Percentiles rank a stretch among this genome's conserved stretches.
phyloP scores from a whole-genome alignment of 2,329 filamentous ascomycete genomes.

The Leptographium wingfieldii region DNA sequence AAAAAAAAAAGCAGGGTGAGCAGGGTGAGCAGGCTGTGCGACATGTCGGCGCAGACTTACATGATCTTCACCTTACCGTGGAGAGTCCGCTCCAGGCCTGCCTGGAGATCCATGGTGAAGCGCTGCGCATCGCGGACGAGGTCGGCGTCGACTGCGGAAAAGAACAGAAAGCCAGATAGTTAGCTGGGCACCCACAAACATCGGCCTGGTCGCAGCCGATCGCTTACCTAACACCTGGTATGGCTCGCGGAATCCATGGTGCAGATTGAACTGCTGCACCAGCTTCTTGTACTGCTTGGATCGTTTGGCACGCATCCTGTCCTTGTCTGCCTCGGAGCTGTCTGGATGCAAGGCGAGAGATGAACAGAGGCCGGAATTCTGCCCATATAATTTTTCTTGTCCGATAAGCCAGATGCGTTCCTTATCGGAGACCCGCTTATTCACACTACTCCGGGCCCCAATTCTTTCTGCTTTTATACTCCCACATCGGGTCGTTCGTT shows the following conservation, averaged over 20 bases:
- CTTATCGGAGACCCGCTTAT: background rate
- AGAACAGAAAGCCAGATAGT: background rate
- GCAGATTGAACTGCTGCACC: conserved; percentile 80
- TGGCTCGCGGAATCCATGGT: conserved; percentile 83
- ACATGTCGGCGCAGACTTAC: conserved; percentile 28
- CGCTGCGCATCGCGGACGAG: conserved; percentile 70
- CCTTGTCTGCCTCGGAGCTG: background rate
- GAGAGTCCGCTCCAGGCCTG: conserved; percentile 65
- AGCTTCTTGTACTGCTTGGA: conserved; percentile 59
- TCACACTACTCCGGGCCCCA: background rate
- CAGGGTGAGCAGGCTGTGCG: conserved; percentile 8
- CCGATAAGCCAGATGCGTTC: background rate
- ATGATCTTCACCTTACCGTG: conserved; percentile 74
- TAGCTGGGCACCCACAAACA: background rate
- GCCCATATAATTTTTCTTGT: background rate
- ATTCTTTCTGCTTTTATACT: background rate
- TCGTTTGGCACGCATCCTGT: conserved; percentile 16
- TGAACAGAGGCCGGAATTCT: background rate
- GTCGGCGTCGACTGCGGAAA: conserved; percentile 56
- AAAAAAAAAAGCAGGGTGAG: background rate
- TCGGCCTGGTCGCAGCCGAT: background rate
- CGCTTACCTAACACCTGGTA: conserved; percentile 70
- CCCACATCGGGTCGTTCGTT: background rate
- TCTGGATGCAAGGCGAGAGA: background rate
- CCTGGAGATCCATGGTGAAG: conserved; percentile 82